phyloP scores from a whole-genome alignment of 257 asterid genomes.

The Ophiorrhiza pumila region DNA sequence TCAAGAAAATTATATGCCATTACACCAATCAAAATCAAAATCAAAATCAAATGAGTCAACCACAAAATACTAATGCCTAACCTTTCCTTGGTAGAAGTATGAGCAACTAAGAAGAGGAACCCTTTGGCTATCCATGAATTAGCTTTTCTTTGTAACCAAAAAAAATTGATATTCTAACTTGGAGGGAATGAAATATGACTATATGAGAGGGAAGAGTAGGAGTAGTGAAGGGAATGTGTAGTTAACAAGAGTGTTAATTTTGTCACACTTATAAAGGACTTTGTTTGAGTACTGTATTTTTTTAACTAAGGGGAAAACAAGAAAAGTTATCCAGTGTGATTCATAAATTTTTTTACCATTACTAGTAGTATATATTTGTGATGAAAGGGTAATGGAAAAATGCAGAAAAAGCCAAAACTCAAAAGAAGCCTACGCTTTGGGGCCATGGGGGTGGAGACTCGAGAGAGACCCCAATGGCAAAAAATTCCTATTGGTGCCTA shows the following conservation, averaged over 20 bases:
- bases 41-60: background rate
- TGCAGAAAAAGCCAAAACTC: conserved; percentile 52
- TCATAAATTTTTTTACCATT: background rate
- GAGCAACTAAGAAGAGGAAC: conserved; percentile 59
- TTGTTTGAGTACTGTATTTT: conserved; percentile 10
- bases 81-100: conserved; percentile 70
- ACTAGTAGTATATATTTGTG: background rate
- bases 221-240: conserved; percentile 13
- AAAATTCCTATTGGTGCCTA: background rate
- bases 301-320: background rate
- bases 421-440: conserved; percentile 7
- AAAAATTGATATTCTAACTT: too few relatives aligned
- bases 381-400: conserved; percentile 30
- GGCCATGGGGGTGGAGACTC: background rate
- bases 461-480: conserved; percentile 5
- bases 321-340: background rate
- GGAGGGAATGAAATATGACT: background rate
- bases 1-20: background rate
- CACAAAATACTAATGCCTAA: conserved; percentile 17
- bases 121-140: conserved; percentile 56
- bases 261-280: conserved; percentile 21
- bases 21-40: background rate
- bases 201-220: background rate
- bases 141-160: background rate
- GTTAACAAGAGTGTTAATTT: background rate